Evolutionary conservation across 164 flowering plant genomes (phyloP), one percentile per base, ranked within the genome.

Genomic region (Vitis cinerea): DNA sequence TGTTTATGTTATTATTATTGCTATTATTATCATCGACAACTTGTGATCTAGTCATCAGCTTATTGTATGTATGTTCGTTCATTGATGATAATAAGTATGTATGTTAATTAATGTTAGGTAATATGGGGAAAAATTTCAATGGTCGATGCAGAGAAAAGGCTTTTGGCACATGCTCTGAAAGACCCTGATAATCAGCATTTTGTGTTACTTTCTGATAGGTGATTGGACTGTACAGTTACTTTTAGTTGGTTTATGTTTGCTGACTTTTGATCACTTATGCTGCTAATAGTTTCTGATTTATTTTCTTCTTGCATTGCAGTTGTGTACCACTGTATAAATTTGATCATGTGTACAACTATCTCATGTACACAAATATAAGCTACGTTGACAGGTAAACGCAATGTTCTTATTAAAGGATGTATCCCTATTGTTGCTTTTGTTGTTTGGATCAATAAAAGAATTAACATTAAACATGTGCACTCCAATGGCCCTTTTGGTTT

Each of bases 131-230:
- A 81, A 75, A 89, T 92, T 70, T 92, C 99, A 55, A 92, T 94
- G 99, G 87, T 94, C 73, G 93, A 90, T 83, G 99, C 99, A 8
- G 96, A 92, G 81, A 89, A 77, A 78, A 73, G 99, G 54, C 86
- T 94, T 72, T 74, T 94, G 73, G 92, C 88, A 59, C 75, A 81
- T 85, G 99, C 99, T 55, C 87, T 94, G 15, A 76, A 74, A 68
- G 96, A 94, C 68, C 78, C 84, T 63, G 91, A 87, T 72, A 94
- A 94, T 74, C 90, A 86, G 71, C 99, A 94, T 59, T 94, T 94
- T 87, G 87, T 92, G 61, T 76, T 94, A 73, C 97, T 94, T 78
- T 94, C 99, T 60, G 99, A 94, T 73, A 94, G 97, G 99, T 91
- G 59, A 64, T 58, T 23, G 50, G 52, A n/a, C 61, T 27, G 4